Percentiles rank a stretch among this genome's conserved stretches.
Evolutionary conservation across 2,329 filamentous ascomycete genomes (phyloP).

Genomic region (Arthrobotrys pseudoclavata): DNA sequence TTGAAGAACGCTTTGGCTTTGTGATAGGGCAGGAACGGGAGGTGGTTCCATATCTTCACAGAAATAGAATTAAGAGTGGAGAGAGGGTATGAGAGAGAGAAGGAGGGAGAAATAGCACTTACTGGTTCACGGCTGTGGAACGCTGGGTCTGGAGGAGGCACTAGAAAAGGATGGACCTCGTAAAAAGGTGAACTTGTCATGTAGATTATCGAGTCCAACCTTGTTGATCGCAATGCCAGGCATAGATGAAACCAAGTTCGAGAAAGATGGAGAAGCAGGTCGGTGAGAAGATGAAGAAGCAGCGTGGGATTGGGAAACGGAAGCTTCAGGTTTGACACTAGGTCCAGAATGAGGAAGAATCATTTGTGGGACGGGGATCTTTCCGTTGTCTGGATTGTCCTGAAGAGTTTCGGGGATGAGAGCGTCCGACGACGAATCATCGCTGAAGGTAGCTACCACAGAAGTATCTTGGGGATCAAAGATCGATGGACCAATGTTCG

Average conservation of each 20-base stretch:
- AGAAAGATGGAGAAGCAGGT: neutral
- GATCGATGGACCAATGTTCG: neutral
- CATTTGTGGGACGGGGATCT: slow-evolving; percentile 21
- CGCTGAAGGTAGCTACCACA: neutral
- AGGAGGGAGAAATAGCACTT: neutral
- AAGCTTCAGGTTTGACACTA: slow-evolving; percentile 22
- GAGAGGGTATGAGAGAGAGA: neutral
- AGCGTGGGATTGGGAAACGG: neutral
- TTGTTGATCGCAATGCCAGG: neutral
- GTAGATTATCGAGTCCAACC: neutral
- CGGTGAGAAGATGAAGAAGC: neutral
- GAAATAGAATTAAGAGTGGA: neutral
- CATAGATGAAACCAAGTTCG: neutral
- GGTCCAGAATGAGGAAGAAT: slow-evolving; percentile 16
- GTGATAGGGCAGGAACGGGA: neutral
- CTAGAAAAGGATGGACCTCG: neutral
- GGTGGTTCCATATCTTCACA: slow-evolving; percentile 3
- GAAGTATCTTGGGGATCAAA: slow-evolving; percentile 1
- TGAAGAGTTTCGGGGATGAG: neutral
- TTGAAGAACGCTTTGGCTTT: neutral
- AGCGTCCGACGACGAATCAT: neutral
- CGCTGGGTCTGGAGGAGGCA: no score
- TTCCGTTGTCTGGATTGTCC: neutral
- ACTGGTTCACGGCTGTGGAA: neutral
- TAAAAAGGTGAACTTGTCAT: neutral